Evolutionary conservation across 2,329 filamentous ascomycete genomes (phyloP), one percentile per base, ranked within the genome.

Genomic region (Colletotrichum sp.): DNA sequence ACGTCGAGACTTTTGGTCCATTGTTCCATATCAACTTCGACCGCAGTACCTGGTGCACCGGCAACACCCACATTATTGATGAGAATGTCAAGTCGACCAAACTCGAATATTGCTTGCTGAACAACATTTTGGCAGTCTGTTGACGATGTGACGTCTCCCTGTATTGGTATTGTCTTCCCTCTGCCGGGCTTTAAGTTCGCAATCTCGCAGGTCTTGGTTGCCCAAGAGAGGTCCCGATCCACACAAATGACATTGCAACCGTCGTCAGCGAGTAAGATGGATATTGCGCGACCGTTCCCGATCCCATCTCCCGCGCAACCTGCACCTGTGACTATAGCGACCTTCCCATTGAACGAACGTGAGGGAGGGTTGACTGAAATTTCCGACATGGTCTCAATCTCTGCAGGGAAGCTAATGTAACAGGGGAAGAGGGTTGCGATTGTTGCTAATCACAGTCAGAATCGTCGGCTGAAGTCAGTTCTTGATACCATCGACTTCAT

Each of bases 51-150:
- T 2, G 83, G 71, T 0, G 91, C 88, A 0, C 93, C 93, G 6
- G 87, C 86, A 25, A 93, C 84, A 0, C 93, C 93, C 3, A 94
- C 92, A 71, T 91, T 91, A 79, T 94, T 94, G 43, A 94, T 85
- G 1, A 94, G 83, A 56, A 94, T 91, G 78, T 94, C 91, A 3
- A 94, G 77, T 3, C 89, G 84, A 1, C 91, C 91, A 77, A 89
- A 93, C 2, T 81, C 78, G 3, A 84, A 75, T 1, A 91, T 16
- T 0, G 91, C 87, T 0, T 80, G 71, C 0, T 85, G 76, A 8
- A 88, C 83, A 3, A 84, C 82, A 1, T 75, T 77, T 66, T 88
- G 83, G 79, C 91, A 94, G 70, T 92, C 90, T 0, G 73, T 71
- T 18, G 88, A 85, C 1, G 82, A 81, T 0, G 90, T 92, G n/a